phyloP scores from a whole-genome alignment of 2,329 filamentous ascomycete genomes.

The Zasmidium cellare region DNA sequence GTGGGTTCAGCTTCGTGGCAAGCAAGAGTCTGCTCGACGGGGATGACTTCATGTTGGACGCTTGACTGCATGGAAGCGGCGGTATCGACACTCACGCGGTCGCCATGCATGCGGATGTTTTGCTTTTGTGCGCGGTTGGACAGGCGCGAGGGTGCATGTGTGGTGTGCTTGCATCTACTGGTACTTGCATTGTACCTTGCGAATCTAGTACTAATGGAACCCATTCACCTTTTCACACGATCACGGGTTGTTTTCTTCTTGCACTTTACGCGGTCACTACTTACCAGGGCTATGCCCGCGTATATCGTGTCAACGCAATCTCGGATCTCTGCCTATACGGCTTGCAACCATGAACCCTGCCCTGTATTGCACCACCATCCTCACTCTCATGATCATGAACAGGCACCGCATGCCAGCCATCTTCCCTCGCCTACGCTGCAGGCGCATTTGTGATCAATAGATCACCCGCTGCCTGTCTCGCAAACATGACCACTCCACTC shows the following conservation, averaged over 20 bases:
- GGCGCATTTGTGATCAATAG: background rate
- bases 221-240: too few species aligned
- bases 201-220: background rate
- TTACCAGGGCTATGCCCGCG: background rate
- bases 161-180: background rate
- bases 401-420: background rate
- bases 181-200: background rate
- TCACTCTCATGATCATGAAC: too few species aligned
- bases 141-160: conserved; percentile 1
- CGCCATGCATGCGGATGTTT: background rate
- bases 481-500: background rate
- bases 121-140: background rate
- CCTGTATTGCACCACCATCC: too few species aligned
- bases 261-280: too few species aligned
- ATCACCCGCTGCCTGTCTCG: background rate
- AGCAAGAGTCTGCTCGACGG: conserved; percentile 51
- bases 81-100: background rate
- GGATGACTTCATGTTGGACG: conserved; percentile 36
- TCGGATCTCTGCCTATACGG: background rate
- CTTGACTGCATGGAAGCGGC: conserved; percentile 28
- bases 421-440: background rate
- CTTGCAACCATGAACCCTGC: too few species aligned
- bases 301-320: background rate
- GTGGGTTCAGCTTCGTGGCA: conserved; percentile 56
- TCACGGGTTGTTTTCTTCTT: too few species aligned